phyloP scores from a whole-genome alignment of 75 land plant species.

The Sequoiadendron giganteum region DNA sequence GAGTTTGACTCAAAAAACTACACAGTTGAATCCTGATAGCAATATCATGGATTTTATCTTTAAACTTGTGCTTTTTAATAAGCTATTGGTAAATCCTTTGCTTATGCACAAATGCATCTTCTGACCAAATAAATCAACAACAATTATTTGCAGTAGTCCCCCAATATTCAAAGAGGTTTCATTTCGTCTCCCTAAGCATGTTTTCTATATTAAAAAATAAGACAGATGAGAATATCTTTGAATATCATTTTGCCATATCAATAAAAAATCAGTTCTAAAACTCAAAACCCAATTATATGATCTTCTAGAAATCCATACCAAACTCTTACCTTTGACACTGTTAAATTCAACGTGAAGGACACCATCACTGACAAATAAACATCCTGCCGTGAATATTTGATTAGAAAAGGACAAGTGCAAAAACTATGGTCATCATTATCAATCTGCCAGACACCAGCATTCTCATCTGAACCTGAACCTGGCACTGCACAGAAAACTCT shows the following conservation, averaged over 20 bases:
- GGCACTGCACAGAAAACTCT: slow-evolving; percentile 50
- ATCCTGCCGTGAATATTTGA: slow-evolving; percentile 88
- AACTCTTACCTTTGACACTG: slow-evolving; percentile 43
- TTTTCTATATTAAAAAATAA: neutral
- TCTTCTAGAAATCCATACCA: neutral
- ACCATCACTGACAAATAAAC: slow-evolving; percentile 72
- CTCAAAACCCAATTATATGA: neutral
- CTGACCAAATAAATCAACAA: neutral
- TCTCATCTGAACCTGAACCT: slow-evolving; percentile 45
- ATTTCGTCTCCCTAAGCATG: neutral
- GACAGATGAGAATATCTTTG: neutral
- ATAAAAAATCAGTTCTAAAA: neutral
- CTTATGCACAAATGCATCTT: neutral
- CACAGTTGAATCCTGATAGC: too few relatives aligned
- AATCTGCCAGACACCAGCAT: slow-evolving; percentile 65
- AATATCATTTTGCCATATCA: neutral
- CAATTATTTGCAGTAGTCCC: neutral
- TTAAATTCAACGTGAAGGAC: slow-evolving; percentile 63
- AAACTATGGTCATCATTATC: slow-evolving; percentile 80
- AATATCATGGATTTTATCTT: neutral
- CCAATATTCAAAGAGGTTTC: neutral
- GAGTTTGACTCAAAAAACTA: too few relatives aligned
- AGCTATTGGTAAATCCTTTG: neutral
- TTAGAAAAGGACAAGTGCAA: slow-evolving; percentile 68
- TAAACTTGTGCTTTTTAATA: neutral